Evolutionary conservation across 768 basidiomycete species (phyloP).

Genomic region (Boletus bicolor): DNA sequence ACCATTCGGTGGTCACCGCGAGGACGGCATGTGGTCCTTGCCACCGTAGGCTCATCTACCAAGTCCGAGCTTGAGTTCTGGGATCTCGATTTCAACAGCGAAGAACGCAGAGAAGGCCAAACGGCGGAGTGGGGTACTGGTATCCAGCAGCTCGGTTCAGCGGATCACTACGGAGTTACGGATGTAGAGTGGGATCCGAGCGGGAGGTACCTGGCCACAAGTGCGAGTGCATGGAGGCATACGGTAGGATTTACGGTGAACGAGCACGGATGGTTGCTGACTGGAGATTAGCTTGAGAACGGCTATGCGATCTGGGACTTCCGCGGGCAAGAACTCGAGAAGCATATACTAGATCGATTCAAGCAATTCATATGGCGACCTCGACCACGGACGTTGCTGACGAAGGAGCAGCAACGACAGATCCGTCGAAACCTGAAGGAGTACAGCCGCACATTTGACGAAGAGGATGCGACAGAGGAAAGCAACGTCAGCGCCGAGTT

Average conservation of each 20-base stretch:
- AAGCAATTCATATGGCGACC: conserved; percentile 99
- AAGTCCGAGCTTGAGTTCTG: conserved; percentile 99
- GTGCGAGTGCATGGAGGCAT: conserved; percentile 93
- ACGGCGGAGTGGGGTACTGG: conserved; percentile 75
- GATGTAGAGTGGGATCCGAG: conserved; percentile 99
- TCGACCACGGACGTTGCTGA: conserved; percentile 82
- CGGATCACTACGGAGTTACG: conserved; percentile 96
- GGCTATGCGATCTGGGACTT: conserved; percentile 98
- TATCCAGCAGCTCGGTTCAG: conserved; percentile 79
- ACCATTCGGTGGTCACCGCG: conserved; percentile 96
- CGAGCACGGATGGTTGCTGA: conserved; percentile 8
- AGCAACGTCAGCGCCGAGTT: conserved; percentile 93
- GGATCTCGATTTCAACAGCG: conserved; percentile 90
- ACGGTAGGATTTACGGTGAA: conserved; percentile 53
- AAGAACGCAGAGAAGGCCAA: conserved; percentile 47
- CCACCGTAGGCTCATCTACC: conserved; percentile 90
- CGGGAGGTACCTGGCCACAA: conserved; percentile 89
- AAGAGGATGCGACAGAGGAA: conserved; percentile 95
- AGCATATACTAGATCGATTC: conserved; percentile 88
- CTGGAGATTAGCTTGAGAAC: conserved; percentile 73
- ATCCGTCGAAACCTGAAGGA: conserved; percentile 89
- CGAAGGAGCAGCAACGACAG: conserved; percentile 82
- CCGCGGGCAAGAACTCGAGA: conserved; percentile 91
- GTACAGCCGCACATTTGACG: conserved; percentile 88
- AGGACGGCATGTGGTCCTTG: conserved; percentile 92